phyloP scores from a whole-genome alignment of 208 protist species.

The Naegleria fowleri region DNA sequence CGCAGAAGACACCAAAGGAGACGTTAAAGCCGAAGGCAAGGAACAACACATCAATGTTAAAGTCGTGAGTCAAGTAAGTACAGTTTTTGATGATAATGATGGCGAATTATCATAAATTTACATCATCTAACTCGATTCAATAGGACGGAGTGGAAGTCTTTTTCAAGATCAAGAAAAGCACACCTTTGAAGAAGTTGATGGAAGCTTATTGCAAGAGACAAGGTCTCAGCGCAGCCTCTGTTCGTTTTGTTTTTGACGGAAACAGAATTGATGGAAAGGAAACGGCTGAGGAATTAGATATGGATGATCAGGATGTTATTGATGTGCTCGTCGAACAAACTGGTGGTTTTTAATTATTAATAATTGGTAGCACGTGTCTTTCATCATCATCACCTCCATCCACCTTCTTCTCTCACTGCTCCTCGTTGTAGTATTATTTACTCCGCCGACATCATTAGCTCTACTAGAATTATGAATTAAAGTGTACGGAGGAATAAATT shows the following conservation, averaged over 20 bases:
- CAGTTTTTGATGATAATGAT: neutral
- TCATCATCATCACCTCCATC: neutral
- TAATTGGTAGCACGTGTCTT: neutral
- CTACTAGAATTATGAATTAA: no score
- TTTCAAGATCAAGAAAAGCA: constrained; percentile 91
- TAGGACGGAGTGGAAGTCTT: constrained; percentile 84
- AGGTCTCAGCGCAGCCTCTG: constrained; percentile 66
- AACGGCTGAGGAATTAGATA: constrained; percentile 83
- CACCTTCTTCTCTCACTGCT: neutral
- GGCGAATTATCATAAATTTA: no score
- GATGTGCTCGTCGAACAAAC: constrained; percentile 84
- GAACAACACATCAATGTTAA: constrained; percentile 72
- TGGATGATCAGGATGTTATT: constrained; percentile 88
- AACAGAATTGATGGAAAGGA: constrained; percentile 73
- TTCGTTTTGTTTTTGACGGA: constrained; percentile 93
- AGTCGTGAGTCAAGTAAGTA: constrained; percentile 67
- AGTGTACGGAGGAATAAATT: neutral
- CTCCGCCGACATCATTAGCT: no score
- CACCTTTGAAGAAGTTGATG: constrained; percentile 87
- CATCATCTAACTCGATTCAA: no score
- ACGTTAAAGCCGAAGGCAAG: neutral
- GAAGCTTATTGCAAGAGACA: constrained; percentile 94
- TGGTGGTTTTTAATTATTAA: constrained; percentile 37
- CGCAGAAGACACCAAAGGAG: neutral
- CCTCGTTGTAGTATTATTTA: no score